Conservation (phyloP, 768 basidiomycete genomes). For the Rickenella mellea region DNA sequence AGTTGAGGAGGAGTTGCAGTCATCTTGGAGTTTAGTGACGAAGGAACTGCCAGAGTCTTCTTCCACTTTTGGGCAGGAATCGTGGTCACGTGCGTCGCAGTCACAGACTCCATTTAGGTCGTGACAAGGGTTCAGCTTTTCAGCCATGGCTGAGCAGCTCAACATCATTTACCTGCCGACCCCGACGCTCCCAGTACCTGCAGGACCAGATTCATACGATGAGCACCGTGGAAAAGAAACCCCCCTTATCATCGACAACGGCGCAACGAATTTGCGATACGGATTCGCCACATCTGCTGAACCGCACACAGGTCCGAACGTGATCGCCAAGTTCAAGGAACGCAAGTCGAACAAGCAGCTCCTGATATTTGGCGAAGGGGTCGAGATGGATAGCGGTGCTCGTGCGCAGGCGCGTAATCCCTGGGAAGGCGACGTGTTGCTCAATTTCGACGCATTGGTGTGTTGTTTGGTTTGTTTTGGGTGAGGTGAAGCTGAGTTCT, state of each 20-base stretch:
- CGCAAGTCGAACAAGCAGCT: conserved; percentile 73
- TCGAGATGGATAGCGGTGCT: conserved; percentile 80
- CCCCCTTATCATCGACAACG: conserved; percentile 85
- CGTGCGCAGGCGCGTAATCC: conserved; percentile 70
- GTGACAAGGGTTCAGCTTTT: neutral
- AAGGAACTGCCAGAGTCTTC: neutral
- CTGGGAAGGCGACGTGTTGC: conserved; percentile 90
- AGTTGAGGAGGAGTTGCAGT: conserved; percentile 1
- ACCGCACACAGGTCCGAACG: conserved; percentile 59
- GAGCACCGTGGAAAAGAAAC: conserved; percentile 37
- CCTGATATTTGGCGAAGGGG: conserved; percentile 81
- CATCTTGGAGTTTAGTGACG: neutral
- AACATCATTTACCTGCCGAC: conserved; percentile 14
- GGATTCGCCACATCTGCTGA: conserved; percentile 46
- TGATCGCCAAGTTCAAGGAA: conserved; percentile 84
- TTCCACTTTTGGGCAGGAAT: neutral
- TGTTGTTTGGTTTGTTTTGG: conserved; percentile 20
- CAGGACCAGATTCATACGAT: conserved; percentile 37
- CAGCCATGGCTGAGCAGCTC: conserved; percentile 3
- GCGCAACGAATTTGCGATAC: conserved; percentile 73
- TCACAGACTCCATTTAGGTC: neutral
- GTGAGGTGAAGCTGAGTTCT: neutral
- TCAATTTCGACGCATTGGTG: conserved; percentile 91
- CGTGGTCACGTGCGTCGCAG: neutral
- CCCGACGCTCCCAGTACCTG: conserved; percentile 24